Evolutionary conservation across 371 early-diverging fungal genomes (phyloP).

Genomic region (Thermomucor indicae-seudaticae): DNA sequence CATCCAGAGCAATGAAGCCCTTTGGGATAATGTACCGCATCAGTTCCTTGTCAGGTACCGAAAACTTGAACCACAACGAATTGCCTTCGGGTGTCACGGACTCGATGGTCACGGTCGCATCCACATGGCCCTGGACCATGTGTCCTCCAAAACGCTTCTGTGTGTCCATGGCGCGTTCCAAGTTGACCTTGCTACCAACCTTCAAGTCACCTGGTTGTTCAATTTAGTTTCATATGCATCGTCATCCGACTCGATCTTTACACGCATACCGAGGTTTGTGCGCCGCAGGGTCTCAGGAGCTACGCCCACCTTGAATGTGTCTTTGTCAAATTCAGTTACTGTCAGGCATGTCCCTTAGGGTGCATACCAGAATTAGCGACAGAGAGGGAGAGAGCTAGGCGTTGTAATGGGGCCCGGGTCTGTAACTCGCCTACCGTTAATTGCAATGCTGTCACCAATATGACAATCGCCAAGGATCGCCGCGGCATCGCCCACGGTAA

Average conservation of each 20-base stretch:
- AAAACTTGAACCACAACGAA: constrained; percentile 79
- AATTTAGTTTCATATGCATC: no score
- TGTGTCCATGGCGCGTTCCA: constrained; percentile 90
- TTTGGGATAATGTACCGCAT: constrained; percentile 90
- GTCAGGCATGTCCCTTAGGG: constrained; percentile 96
- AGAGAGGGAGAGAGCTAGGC: not conserved
- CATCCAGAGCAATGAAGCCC: constrained; percentile 92
- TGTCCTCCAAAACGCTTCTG: constrained; percentile 93
- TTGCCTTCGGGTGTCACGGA: constrained; percentile 83
- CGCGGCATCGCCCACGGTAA: constrained; percentile 71
- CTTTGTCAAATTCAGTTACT: constrained; percentile 84
- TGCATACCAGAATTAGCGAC: not conserved
- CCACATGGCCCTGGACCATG: constrained; percentile 97
- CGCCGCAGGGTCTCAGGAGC: constrained; percentile 91
- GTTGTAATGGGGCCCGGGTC: not conserved
- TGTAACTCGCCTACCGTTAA: constrained; percentile 68
- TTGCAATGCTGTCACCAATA: constrained; percentile 92
- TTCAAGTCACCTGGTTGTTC: constrained; percentile 60
- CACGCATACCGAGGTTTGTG: constrained; percentile 78
- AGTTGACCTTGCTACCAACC: constrained; percentile 79
- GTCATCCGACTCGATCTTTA: not conserved
- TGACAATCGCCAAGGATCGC: constrained; percentile 80
- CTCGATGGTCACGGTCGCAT: constrained; percentile 75
- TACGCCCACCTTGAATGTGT: constrained; percentile 85
- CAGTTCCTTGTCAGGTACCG: constrained; percentile 55